Base-by-base conservation (phyloP, 495 filamentous ascomycete genomes). In the Aspergillus coremiiformis region DNA sequence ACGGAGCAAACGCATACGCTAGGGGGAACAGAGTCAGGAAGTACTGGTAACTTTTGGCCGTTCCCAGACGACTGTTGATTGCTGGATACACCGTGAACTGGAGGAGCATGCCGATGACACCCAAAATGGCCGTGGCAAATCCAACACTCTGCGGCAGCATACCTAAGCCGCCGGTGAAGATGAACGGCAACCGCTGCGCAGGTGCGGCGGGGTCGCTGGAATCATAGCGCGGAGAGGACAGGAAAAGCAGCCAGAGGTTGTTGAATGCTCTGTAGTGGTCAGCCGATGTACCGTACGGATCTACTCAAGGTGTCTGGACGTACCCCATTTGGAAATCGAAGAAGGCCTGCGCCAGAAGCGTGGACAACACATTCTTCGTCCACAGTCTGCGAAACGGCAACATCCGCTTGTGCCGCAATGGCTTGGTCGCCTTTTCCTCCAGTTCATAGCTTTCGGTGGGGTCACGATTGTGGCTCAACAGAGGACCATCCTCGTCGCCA, bases 241-340 rank as follows among this genome's bases (percentile, higher is more conserved):
- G 83, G 74, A 90, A 92, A 51, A 89, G 77, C 53, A 87, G 85
- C 87, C 86, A 92, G 41, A 92, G 77, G 44, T 83, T 85, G 66
- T 88, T 88, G 76, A 91, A 93, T 39, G 87, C 87, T 53, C 84
- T 67, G 39, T 20, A 21, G 20, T 3, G 7, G 21, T 49, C 15
- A 53, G 55, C 20, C 4, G 23, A 15, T 15, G 10, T 20, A 3
- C 22, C 23, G 39, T 19, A 14, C n/a, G 26, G 22, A 11, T 15
- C 17, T 11, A 44, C 23, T 15, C 11, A 27, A 4, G 12, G 12
- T 6, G 48, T 32, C 4, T 22, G 14, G 24, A 55, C 62, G 22
- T 57, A 67, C 64, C 71, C 86, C 66, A 90, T 78, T 59, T 90
- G 86, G 60, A 86, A 82, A 33, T 84, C 82, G 49, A 93, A 76